These are phyloP conservation scores for Dionaea muscipula DNA, from an alignment of 179 eudicot species.

Conservation along the genomic window DNA sequence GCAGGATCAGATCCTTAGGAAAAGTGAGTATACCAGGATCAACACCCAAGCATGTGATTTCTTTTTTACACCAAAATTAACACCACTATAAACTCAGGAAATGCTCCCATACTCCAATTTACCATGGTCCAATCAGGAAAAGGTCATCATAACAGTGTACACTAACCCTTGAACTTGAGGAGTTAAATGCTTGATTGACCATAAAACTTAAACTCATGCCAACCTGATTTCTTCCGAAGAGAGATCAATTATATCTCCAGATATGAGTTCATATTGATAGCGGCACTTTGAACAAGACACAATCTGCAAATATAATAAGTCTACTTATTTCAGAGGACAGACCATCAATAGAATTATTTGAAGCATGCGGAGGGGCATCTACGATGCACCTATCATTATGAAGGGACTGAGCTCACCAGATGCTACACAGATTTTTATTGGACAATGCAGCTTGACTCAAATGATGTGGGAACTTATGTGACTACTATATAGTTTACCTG, in stretches of 20 bases:
- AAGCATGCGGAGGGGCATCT: not conserved
- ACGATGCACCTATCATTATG: too few species aligned
- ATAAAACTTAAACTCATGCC: constrained; percentile 9
- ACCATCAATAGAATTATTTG: not conserved
- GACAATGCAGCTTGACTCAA: too few species aligned
- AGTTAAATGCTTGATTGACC: not conserved
- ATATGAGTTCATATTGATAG: constrained; percentile 81
- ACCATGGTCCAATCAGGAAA: not conserved
- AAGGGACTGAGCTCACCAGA: too few species aligned
- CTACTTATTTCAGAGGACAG: not conserved
- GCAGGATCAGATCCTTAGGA: constrained; percentile 94
- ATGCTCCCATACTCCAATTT: not conserved
- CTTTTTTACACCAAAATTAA: constrained; percentile 2
- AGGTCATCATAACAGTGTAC: not conserved
- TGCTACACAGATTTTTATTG: too few species aligned
- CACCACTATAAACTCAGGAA: not conserved
- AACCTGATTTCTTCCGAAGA: constrained; percentile 95
- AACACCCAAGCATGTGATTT: constrained; percentile 30
- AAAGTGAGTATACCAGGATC: constrained; percentile 63
- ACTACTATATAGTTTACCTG: too few species aligned
- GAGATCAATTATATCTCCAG: constrained; percentile 57
- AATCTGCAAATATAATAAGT: constrained; percentile 27
- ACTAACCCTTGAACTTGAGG: not conserved
- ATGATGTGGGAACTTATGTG: too few species aligned
- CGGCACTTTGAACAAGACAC: constrained; percentile 89